A percentile compares a stretch with the other conserved stretches of the same genome.
Conservation (phyloP, 768 basidiomycete species). For the Suillus hirtellus region DNA sequence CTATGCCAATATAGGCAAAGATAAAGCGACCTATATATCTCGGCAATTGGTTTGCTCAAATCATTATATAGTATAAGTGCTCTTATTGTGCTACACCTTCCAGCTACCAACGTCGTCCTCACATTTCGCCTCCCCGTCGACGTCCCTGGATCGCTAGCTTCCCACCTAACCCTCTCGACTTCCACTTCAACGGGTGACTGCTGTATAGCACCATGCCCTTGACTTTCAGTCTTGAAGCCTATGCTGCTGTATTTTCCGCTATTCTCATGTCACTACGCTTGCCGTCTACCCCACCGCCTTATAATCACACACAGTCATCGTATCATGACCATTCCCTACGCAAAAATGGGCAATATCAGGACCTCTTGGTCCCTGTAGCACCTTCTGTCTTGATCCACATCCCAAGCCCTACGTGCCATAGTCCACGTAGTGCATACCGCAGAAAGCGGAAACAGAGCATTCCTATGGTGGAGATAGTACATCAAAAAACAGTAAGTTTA, state of each 20-base stretch:
- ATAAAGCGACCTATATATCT: neutral
- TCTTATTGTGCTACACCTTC: neutral
- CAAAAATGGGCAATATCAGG: neutral
- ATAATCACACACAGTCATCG: constrained; percentile 4
- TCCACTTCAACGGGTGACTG: neutral
- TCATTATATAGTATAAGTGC: no score
- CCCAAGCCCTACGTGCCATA: constrained; percentile 1
- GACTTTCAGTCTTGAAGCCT: neutral
- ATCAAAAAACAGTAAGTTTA: neutral
- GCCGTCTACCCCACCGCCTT: constrained; percentile 7
- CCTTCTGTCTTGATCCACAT: constrained; percentile 4
- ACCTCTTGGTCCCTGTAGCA: constrained; percentile 10
- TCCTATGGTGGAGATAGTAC: constrained; percentile 5
- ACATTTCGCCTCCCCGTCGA: neutral
- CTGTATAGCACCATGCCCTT: neutral
- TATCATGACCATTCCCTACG: neutral
- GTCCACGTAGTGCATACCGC: neutral
- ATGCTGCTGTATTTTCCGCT: neutral
- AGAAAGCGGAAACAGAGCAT: constrained; percentile 7
- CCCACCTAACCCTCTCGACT: neutral
- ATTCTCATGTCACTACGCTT: constrained; percentile 2
- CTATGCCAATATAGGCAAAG: neutral
- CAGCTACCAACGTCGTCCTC: neutral
- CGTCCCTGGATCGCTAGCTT: neutral
- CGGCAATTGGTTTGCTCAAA: neutral